Conservation (phyloP, 1,139 yeast genomes). For the Taiozyma sp. region DNA sequence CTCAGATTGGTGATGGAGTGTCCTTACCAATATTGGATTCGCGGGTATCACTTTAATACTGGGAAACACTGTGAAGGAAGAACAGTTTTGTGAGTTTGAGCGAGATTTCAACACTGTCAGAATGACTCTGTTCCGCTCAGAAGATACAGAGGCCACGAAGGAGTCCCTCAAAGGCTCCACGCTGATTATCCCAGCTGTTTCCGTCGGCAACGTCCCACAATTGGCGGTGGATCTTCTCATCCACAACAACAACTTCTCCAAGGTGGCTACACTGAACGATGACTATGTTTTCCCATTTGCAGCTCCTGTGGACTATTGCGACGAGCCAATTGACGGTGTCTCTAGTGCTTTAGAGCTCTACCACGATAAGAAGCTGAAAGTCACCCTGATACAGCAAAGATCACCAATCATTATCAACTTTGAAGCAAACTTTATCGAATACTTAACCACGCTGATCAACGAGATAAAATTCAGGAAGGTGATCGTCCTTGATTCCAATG, state of each 20-base stretch:
- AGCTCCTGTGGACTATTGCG: slow-evolving; percentile 62
- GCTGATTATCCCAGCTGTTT: slow-evolving; percentile 69
- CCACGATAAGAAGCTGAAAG: slow-evolving; percentile 31
- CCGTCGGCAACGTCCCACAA: slow-evolving; percentile 91
- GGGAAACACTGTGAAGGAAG: too few relatives aligned
- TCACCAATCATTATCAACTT: slow-evolving; percentile 78
- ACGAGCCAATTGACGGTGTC: slow-evolving; percentile 22
- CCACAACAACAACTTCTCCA: slow-evolving; percentile 51
- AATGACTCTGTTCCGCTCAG: not conserved
- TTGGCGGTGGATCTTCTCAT: slow-evolving; percentile 69
- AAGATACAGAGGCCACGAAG: not conserved
- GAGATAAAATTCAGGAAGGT: slow-evolving; percentile 50
- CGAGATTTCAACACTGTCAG: not conserved
- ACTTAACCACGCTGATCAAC: slow-evolving; percentile 44
- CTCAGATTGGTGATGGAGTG: slow-evolving; percentile 2
- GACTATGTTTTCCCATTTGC: slow-evolving; percentile 73
- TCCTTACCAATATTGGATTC: not conserved
- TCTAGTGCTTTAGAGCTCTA: slow-evolving; percentile 63
- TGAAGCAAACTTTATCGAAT: slow-evolving; percentile 36
- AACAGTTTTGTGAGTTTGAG: too few relatives aligned
- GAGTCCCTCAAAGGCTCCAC: not conserved
- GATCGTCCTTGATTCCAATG: slow-evolving; percentile 66
- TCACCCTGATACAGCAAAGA: slow-evolving; percentile 72
- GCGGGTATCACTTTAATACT: not conserved
- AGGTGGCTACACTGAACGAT: slow-evolving; percentile 54